phyloP scores from a whole-genome alignment of 108 stramenopile species.

The Epithemia pelagica region DNA sequence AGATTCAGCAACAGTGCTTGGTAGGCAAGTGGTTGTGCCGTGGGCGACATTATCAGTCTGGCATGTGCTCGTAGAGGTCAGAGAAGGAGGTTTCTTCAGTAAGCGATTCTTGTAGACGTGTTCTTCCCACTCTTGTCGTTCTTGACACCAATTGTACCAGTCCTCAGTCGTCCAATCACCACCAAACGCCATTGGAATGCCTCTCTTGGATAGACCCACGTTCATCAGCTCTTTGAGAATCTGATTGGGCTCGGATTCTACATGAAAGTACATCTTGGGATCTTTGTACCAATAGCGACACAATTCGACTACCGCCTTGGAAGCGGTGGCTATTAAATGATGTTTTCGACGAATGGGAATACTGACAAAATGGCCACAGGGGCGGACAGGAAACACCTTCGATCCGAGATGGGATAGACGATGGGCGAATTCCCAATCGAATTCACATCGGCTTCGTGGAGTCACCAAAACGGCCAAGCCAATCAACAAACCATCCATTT shows the following conservation, averaged over 20 bases:
- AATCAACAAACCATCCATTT: neutral
- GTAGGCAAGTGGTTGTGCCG: no score
- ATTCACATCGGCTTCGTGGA: neutral
- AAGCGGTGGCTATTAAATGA: neutral
- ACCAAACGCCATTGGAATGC: neutral
- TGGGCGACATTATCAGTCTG: no score
- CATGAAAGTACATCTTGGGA: neutral
- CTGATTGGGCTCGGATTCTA: neutral
- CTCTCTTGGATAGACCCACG: neutral
- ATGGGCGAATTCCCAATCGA: neutral
- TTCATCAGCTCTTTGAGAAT: neutral
- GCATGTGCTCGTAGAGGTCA: no score
- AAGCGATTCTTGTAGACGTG: neutral
- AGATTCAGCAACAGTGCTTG: no score
- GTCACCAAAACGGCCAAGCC: neutral
- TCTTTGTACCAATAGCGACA: neutral
- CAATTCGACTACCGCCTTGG: neutral
- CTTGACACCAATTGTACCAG: neutral
- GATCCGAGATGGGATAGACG: neutral
- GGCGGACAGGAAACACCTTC: neutral
- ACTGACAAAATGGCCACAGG: neutral
- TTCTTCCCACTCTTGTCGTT: neutral
- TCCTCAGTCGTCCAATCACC: neutral
- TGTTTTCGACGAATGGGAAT: neutral
- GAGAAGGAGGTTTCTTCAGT: neutral